A percentile compares a stretch with the other conserved stretches of the same genome.
Evolutionary conservation across 2,329 filamentous ascomycete genomes (phyloP).

Genomic region (Penicillium vulpinum): DNA sequence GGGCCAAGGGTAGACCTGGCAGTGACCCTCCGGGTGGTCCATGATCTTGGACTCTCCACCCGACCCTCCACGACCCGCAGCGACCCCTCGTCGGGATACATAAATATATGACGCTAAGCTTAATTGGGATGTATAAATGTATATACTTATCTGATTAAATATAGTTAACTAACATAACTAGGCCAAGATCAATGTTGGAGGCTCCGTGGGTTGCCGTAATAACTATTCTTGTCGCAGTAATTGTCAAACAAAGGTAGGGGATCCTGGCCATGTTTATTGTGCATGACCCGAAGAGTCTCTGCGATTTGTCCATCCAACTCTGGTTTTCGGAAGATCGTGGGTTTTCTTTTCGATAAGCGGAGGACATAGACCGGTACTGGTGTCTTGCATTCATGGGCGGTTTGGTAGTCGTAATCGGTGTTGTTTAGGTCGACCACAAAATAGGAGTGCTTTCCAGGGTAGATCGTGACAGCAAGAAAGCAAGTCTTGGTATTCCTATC

Average conservation of each 20-base stretch:
- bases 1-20: too few species aligned
- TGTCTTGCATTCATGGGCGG: constrained; percentile 4
- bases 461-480: constrained; percentile 8
- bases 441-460: constrained; percentile 11
- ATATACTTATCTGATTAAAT: neutral
- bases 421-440: constrained; percentile 18
- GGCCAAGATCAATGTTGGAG: constrained; percentile 10
- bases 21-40: too few species aligned
- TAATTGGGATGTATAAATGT: too few species aligned
- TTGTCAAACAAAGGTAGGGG: neutral
- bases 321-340: neutral
- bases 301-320: neutral
- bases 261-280: neutral
- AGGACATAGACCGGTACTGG: constrained; percentile 7
- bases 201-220: neutral
- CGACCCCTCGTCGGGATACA: too few species aligned
- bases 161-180: too few species aligned
- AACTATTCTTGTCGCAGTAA: neutral
- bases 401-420: constrained; percentile 11
- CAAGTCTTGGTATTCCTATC: neutral
- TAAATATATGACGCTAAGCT: too few species aligned
- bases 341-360: constrained; percentile 1
- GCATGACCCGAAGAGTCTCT: neutral
- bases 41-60: too few species aligned
- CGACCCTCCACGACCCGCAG: too few species aligned